Evolutionary conservation across 2,329 filamentous ascomycete genomes (phyloP), one percentile per base, ranked within the genome.

Genomic region (Beauveria scarabaeidicola): DNA sequence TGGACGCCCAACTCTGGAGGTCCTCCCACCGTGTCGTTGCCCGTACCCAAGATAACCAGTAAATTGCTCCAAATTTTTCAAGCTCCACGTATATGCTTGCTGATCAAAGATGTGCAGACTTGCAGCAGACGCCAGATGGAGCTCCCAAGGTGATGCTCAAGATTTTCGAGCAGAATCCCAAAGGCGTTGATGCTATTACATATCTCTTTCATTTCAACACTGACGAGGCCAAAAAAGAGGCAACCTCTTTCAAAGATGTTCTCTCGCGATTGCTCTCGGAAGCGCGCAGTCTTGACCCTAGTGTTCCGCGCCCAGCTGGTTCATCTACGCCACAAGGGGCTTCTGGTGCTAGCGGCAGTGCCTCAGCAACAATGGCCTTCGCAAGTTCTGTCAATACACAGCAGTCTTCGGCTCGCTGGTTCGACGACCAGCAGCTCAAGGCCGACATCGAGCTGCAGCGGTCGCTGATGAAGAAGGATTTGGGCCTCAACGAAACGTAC

Each of bases 151-250:
- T 96, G 57, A 96, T 96, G 81, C 82, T 97, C 61, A 96, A 94
- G 73, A 87, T 99, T 59, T 90, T 97, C 66, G 88, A 88, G 63
- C 88, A 91, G 70, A 74, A 83, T 46, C 74, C 83, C 36, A 76
- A 77, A 51, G 77, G 78, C 27, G 72, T 78, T 29, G 83, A 87
- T 53, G 77, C 89, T 19, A 81, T 86, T 50, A 83, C 86, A 58
- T 90, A 95, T 70, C 84, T 93, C 52, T 97, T 99, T 72, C 87
- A 89, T 64, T 97, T 99, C 75, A 95, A 91, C 61, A 91, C 91
- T 3, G 74, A 81, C 23, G 83, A 89, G 65, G 90, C 93, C 50
- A 86, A 93, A 64, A 78, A 83, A 36, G 91, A 99, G 74, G 92
- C 94, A 60, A 91, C 94, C 68, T 81, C 83, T 3, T 84, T 97